phyloP scores from a whole-genome alignment of 352 stramenopile genomes.

The Globisporangium splendens region DNA sequence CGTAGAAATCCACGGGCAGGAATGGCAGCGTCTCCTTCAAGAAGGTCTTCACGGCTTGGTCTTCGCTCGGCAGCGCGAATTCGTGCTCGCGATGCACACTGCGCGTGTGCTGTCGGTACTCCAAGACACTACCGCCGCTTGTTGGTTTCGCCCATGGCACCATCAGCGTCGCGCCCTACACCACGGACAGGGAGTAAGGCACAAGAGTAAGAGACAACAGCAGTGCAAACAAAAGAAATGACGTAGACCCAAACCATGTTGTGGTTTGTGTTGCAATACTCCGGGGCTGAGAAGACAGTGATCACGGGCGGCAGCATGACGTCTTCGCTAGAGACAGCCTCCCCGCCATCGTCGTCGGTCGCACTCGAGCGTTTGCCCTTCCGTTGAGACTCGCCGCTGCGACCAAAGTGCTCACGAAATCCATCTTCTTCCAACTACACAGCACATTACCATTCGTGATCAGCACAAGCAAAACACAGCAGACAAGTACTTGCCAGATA shows the following conservation, averaged over 20 bases:
- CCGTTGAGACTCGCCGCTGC: constrained; percentile 1
- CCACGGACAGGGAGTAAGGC: not conserved
- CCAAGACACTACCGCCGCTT: constrained; percentile 19
- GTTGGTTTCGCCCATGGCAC: constrained; percentile 45
- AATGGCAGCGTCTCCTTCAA: constrained; percentile 63
- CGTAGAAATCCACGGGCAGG: constrained; percentile 75
- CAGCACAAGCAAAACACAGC: not conserved
- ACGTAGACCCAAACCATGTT: constrained; percentile 36
- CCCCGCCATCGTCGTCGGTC: constrained; percentile 9
- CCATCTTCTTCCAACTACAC: constrained; percentile 61
- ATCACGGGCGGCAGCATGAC: constrained; percentile 51
- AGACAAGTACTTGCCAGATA: not conserved
- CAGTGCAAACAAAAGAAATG: not conserved
- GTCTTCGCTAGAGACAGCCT: constrained; percentile 12
- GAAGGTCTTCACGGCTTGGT: constrained; percentile 48
- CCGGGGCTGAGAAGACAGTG: constrained; percentile 79
- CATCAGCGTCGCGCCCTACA: constrained; percentile 56
- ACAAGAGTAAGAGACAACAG: not conserved
- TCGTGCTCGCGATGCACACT: constrained; percentile 48
- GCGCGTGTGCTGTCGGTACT: constrained; percentile 72
- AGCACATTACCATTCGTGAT: no score
- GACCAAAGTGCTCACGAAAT: constrained; percentile 66
- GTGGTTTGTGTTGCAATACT: constrained; percentile 84
- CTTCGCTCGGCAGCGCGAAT: constrained; percentile 52
- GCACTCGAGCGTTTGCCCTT: not conserved